These are phyloP conservation scores for Hemileccinum rubropunctum DNA, from an alignment of 768 basidiomycete genomes.

Conservation along the genomic window DNA sequence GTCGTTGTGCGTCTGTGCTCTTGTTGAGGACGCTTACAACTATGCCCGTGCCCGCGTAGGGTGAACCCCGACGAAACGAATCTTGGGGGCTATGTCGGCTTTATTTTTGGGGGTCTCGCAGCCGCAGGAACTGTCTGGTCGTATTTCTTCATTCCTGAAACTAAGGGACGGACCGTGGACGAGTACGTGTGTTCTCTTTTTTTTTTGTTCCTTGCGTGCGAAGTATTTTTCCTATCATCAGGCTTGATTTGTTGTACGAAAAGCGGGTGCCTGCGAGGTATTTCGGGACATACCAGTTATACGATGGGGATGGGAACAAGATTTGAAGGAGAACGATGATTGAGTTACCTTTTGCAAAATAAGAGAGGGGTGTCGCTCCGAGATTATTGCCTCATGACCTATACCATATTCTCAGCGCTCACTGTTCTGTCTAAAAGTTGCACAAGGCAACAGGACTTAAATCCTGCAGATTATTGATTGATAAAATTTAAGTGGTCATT, in stretches of 20 bases:
- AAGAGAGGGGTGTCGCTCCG: too few relatives aligned
- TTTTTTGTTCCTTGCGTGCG: too few relatives aligned
- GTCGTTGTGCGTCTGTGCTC: too few relatives aligned
- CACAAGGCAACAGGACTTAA: too few relatives aligned
- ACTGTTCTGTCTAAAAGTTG: too few relatives aligned
- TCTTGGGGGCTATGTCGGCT: slow-evolving; percentile 28
- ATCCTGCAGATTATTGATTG: too few relatives aligned
- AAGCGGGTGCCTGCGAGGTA: slow-evolving; percentile 26
- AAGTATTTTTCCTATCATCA: not conserved
- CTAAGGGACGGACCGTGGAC: slow-evolving; percentile 26
- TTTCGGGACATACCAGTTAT: slow-evolving; percentile 18
- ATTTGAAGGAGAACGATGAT: not conserved
- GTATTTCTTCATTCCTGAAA: slow-evolving; percentile 29
- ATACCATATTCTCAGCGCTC: too few relatives aligned
- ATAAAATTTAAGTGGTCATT: too few relatives aligned
- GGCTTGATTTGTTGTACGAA: slow-evolving; percentile 34
- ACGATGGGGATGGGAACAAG: not conserved
- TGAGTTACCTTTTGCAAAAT: too few relatives aligned
- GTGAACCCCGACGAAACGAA: slow-evolving; percentile 29
- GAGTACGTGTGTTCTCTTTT: slow-evolving; percentile 2
- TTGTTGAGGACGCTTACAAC: too few relatives aligned
- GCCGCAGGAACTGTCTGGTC: slow-evolving; percentile 21
- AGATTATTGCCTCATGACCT: too few relatives aligned
- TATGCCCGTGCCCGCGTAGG: slow-evolving; percentile 4
- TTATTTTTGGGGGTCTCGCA: slow-evolving; percentile 26